Conservation (phyloP, 345 rosid genomes). For the Cardiospermum halicacabum region DNA sequence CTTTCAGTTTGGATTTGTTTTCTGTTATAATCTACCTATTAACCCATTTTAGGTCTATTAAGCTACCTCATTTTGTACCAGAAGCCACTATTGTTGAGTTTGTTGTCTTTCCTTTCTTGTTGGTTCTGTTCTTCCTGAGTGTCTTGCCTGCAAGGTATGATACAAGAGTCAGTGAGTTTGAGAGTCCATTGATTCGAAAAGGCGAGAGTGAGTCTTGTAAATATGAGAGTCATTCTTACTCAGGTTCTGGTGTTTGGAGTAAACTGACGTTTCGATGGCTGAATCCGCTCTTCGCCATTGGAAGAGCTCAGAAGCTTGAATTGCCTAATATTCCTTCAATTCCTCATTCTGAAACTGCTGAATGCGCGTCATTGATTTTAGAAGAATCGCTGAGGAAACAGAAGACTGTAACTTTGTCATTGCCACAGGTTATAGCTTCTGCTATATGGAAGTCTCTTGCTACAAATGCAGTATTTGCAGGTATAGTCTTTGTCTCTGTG, state of each 20-base stretch:
- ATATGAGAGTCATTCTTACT: conserved; percentile 14
- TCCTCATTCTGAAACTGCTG: conserved; percentile 56
- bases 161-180: conserved; percentile 17
- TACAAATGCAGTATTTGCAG: conserved; percentile 59
- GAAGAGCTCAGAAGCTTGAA: conserved; percentile 41
- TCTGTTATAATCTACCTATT: conserved; percentile 23
- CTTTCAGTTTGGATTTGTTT: conserved; percentile 23
- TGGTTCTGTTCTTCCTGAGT: conserved; percentile 28
- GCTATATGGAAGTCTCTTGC: conserved; percentile 45
- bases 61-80: conserved; percentile 22
- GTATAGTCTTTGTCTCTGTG: conserved; percentile 21
- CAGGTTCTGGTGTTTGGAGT: conserved; percentile 44
- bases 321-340: conserved; percentile 41
- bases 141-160: conserved; percentile 9
- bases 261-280: conserved; percentile 50
- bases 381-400: conserved; percentile 43
- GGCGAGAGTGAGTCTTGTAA: conserved; percentile 10
- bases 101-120: conserved; percentile 34
- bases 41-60: conserved; percentile 16
- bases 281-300: conserved; percentile 43
- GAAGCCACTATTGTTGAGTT: conserved; percentile 33
- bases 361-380: conserved; percentile 37
- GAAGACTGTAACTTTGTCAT: conserved; percentile 26
- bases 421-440: conserved; percentile 33
- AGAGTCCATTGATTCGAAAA: conserved; percentile 32